Conservation (phyloP, 768 basidiomycete species). For the Pulveroboletus sp. region DNA sequence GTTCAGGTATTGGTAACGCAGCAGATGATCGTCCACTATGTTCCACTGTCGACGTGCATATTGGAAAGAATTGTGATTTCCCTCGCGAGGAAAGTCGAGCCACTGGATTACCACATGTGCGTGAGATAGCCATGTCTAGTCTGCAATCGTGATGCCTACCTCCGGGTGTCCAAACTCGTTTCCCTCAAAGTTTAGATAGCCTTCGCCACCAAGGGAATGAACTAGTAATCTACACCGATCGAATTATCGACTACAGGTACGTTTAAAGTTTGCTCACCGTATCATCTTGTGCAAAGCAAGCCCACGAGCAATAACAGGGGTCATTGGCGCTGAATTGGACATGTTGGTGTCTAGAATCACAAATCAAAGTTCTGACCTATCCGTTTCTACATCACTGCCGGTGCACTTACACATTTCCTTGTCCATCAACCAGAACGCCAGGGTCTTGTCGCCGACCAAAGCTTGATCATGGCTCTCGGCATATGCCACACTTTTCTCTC, state of each 20-base stretch:
- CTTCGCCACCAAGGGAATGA: slow-evolving; percentile 93
- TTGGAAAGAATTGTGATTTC: slow-evolving; percentile 94
- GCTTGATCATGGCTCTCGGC: slow-evolving; percentile 99
- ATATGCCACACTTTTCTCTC: slow-evolving; percentile 89
- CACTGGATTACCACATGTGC: slow-evolving; percentile 48
- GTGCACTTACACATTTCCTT: slow-evolving; percentile 92
- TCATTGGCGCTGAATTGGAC: slow-evolving; percentile 83
- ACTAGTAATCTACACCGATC: slow-evolving; percentile 65
- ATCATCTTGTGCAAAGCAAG: slow-evolving; percentile 97
- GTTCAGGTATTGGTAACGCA: slow-evolving; percentile 94
- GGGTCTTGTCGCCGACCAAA: slow-evolving; percentile 95
- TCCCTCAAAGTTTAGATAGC: slow-evolving; percentile 96
- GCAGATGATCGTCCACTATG: slow-evolving; percentile 76
- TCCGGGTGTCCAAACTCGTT: slow-evolving; percentile 99
- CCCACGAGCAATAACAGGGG: slow-evolving; percentile 84
- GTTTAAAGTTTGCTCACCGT: slow-evolving; percentile 48
- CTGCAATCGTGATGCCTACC: slow-evolving; percentile 39
- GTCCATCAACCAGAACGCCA: slow-evolving; percentile 99
- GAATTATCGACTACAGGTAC: neutral
- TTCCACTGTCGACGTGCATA: slow-evolving; percentile 98
- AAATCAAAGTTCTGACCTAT: neutral
- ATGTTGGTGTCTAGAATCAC: slow-evolving; percentile 76
- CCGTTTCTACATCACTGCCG: neutral
- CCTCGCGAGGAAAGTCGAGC: slow-evolving; percentile 98
- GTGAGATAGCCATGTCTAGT: neutral